Conservation (phyloP, 345 rosid species). For the Corchorus olitorius region DNA sequence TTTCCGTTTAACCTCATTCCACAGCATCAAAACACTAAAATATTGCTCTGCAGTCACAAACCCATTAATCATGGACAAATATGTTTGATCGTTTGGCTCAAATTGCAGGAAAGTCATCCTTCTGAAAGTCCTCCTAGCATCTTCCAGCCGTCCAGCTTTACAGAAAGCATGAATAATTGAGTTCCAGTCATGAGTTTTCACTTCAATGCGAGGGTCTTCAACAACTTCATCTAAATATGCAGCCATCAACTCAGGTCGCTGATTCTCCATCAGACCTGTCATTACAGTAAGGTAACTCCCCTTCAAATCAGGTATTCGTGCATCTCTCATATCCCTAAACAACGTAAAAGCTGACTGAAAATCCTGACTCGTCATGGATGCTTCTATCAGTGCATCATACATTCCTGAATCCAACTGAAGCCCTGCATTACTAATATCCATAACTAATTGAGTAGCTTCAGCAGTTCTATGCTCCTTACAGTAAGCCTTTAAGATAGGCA, state of each 20-base stretch:
- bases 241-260: conserved; percentile 85
- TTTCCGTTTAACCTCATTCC: conserved; percentile 85
- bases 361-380: conserved; percentile 92
- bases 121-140: conserved; percentile 86
- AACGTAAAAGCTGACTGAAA: conserved; percentile 84
- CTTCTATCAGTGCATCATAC: conserved; percentile 72
- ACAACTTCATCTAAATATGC: conserved; percentile 90
- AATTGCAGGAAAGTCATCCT: conserved; percentile 80
- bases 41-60: conserved; percentile 77
- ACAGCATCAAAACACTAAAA: conserved; percentile 68
- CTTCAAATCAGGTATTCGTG: conserved; percentile 57
- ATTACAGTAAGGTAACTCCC: conserved; percentile 85
- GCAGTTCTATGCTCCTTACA: conserved; percentile 80
- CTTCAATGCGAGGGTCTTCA: conserved; percentile 86
- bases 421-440: conserved; percentile 70
- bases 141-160: conserved; percentile 84
- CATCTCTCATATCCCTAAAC: conserved; percentile 91
- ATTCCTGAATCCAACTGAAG: conserved; percentile 64
- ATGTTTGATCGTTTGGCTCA: conserved; percentile 87
- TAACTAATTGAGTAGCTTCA: conserved; percentile 89
- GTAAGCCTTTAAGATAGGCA: conserved; percentile 84
- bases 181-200: conserved; percentile 95
- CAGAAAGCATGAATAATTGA: conserved; percentile 94
- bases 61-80: conserved; percentile 81
- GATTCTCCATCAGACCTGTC: conserved; percentile 84